phyloP scores from a whole-genome alignment of 495 filamentous ascomycete genomes.

The Xylaria flabelliformis region DNA sequence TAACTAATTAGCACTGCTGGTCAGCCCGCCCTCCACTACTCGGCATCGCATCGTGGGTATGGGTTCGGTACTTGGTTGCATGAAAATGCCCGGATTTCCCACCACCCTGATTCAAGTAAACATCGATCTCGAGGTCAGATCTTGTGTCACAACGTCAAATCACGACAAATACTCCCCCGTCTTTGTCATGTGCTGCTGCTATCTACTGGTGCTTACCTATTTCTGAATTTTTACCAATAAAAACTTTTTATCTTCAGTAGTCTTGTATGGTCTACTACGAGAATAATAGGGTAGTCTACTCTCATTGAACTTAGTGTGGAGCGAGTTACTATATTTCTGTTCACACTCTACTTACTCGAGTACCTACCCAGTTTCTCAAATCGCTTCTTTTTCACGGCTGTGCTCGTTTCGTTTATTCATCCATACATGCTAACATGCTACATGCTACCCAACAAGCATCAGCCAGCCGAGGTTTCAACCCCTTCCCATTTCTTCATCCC shows the following conservation, averaged over 20 bases:
- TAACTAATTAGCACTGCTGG: neutral
- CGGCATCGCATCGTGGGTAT: slow-evolving; percentile 1
- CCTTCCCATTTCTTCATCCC: neutral
- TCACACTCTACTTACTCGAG: no score
- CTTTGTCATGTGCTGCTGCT: neutral
- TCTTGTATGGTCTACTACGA: no score
- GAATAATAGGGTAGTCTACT: no score
- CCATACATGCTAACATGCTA: neutral
- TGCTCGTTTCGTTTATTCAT: no score
- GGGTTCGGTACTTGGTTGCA: slow-evolving; percentile 9
- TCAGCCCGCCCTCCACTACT: neutral
- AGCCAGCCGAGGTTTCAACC: neutral
- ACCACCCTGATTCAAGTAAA: neutral
- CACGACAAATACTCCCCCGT: neutral
- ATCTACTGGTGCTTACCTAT: no score
- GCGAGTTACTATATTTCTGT: no score
- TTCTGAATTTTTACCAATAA: no score
- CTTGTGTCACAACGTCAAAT: slow-evolving; percentile 1
- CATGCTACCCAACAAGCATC: neutral
- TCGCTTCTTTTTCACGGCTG: no score
- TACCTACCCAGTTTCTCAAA: no score
- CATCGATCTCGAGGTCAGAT: slow-evolving; percentile 18
- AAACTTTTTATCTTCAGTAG: no score
- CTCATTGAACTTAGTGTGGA: no score
- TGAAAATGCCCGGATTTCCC: neutral